A percentile compares a stretch with the other conserved stretches of the same genome.
phyloP scores from a whole-genome alignment of 345 rosid species.

The Angophora floribunda region DNA sequence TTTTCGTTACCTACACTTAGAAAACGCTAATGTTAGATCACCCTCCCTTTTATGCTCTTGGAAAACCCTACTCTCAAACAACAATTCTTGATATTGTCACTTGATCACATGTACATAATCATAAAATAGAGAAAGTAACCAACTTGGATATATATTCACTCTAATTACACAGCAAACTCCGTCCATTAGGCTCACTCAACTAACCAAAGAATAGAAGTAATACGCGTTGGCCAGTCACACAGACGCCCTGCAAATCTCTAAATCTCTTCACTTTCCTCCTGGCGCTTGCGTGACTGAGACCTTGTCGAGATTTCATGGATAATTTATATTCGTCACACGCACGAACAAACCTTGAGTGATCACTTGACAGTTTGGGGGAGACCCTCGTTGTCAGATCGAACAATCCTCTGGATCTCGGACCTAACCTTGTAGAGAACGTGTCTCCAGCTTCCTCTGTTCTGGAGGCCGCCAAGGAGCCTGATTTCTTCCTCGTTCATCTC shows the following conservation, averaged over 20 bases:
- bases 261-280: background rate
- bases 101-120: background rate
- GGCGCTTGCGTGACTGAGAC: background rate
- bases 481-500: slow-evolving; percentile 76
- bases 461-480: slow-evolving; percentile 29
- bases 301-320: background rate
- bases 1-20: background rate
- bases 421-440: slow-evolving; percentile 60
- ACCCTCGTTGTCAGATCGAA: slow-evolving; percentile 37
- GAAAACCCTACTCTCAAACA: background rate
- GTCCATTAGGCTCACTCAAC: background rate
- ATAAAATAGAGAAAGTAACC: background rate
- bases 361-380: slow-evolving; percentile 53
- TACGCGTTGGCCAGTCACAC: background rate
- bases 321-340: background rate
- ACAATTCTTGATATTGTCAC: background rate
- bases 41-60: background rate
- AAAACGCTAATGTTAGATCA: background rate
- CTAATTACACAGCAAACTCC: background rate
- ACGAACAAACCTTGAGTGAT: background rate
- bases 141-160: background rate
- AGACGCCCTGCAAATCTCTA: background rate
- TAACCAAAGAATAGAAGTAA: background rate
- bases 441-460: slow-evolving; percentile 65
- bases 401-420: slow-evolving; percentile 39